These are phyloP conservation scores for Stentor coeruleus DNA, from an alignment of 73 alveolate species.

Conservation along the genomic window DNA sequence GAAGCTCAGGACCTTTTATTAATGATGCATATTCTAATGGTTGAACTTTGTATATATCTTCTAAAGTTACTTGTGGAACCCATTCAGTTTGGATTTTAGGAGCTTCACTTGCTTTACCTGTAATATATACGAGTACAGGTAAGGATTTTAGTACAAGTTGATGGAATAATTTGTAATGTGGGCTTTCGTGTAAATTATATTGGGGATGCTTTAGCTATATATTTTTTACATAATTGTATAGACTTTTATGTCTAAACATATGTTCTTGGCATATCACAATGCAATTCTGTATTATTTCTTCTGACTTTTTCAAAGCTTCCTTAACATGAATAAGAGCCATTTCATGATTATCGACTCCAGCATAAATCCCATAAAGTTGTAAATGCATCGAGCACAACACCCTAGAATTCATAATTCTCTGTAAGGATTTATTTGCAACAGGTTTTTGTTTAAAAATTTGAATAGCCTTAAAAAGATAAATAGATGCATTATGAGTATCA, in stretches of 20 bases:
- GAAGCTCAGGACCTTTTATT: neutral
- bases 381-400: conserved; percentile 36
- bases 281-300: conserved; percentile 45
- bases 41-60: neutral
- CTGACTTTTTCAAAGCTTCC: conserved; percentile 57
- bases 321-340: conserved; percentile 73
- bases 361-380: conserved; percentile 69
- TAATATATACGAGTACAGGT: neutral
- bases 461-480: neutral
- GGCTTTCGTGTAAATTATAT: neutral
- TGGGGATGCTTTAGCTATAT: neutral
- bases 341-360: conserved; percentile 60
- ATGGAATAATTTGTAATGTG: conserved; percentile 16
- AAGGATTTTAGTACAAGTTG: neutral
- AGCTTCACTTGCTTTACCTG: neutral
- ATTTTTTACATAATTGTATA: neutral
- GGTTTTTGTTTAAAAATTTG: neutral
- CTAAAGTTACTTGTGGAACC: neutral
- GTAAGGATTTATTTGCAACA: neutral
- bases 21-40: neutral
- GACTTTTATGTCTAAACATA: neutral
- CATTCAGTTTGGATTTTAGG: conserved; percentile 28
- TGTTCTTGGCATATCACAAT: conserved; percentile 21
- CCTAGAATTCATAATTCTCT: neutral
- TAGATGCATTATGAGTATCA: neutral